Base-by-base conservation (phyloP, 129 eudicot species). In the Mikania micrantha region DNA sequence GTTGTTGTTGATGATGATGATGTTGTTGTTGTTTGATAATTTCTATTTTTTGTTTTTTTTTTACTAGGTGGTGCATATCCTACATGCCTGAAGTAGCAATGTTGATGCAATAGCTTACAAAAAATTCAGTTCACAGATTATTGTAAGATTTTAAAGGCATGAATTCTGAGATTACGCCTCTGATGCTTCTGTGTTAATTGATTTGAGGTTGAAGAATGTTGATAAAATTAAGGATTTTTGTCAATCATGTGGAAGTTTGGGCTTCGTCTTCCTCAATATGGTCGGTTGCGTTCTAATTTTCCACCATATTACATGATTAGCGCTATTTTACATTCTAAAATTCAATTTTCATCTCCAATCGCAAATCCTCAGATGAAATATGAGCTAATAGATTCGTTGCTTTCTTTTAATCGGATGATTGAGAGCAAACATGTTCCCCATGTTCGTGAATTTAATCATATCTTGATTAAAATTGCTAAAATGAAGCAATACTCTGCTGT, bases 401-500 rank as follows among this genome's bases (percentile, higher is more conserved):
- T 35, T 11, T 59, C 69, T 3, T 77, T 77, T 22, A 70, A 61
- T 20, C 76, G 65, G 50, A 52, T 69, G 70, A 42, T 77, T 35
- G 45, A 67, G 28, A 47, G 54, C 56, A 60, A 1, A 27, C 66
- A 64, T 16, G 40, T 69, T 6, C 66, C 60, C 4, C 71, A 47
- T 49, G 42, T 77, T 36, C 65, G 71, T 13, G 22, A 17, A 21
- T 42, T 77, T 4, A 77, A 70, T 41, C 67, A 35, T 4, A 57
- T 72, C 29, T 45, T 78, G 68, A 58, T 52, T 36, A 16, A 45
- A 49, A 38, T 78, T 17, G 78, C 70, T 20, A 78, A 72, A 42
- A 4, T 72, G 64, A 72, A 72, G 64, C 67, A 78, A 38, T 78
- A 72, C 50, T 28, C 76, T 60, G 49, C 39, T 69, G 81, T 66